A percentile compares a stretch with the other conserved stretches of the same genome.
phyloP scores from a whole-genome alignment of 345 rosid species.

The Carallia pectinifolia region DNA sequence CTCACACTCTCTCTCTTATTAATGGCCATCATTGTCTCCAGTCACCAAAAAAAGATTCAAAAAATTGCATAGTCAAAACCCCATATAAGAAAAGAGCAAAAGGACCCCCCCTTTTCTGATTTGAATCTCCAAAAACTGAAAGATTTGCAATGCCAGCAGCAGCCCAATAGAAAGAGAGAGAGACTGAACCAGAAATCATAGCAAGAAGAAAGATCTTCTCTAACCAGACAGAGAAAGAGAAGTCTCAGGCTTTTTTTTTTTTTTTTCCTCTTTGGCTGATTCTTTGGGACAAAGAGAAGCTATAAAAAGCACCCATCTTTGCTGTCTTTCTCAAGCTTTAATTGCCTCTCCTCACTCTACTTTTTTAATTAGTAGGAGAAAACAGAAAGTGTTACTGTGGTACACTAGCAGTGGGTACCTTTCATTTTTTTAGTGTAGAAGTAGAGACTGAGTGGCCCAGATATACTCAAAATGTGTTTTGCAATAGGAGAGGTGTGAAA shows the following conservation, averaged over 20 bases:
- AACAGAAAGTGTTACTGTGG: not conserved
- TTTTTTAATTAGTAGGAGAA: not conserved
- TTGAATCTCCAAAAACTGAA: constrained; percentile 6
- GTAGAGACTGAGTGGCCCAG: not conserved
- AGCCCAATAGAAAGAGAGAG: constrained; percentile 13
- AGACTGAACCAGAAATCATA: constrained; percentile 29
- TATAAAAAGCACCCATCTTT: constrained; percentile 14
- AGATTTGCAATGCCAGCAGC: constrained; percentile 18
- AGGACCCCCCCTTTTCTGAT: not conserved
- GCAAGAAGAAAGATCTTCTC: constrained; percentile 33
- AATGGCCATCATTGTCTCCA: constrained; percentile 5
- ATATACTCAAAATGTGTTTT: constrained; percentile 11
- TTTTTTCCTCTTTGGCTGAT: constrained; percentile 5
- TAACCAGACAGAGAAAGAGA: constrained; percentile 23
- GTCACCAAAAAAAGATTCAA: constrained; percentile 26
- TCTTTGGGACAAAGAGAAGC: constrained; percentile 14
- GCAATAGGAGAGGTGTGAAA: not conserved
- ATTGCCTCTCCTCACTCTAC: not conserved
- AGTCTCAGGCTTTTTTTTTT: constrained; percentile 27
- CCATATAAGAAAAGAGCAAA: not conserved
- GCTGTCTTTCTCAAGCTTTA: constrained; percentile 8
- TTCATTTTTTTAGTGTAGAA: constrained; percentile 4
- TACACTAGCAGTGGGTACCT: not conserved
- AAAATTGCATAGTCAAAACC: constrained; percentile 12
- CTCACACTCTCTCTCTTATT: constrained; percentile 25